Evolutionary conservation across 257 asterid species (phyloP).

Genomic region (Nyctanthes arbortristis): DNA sequence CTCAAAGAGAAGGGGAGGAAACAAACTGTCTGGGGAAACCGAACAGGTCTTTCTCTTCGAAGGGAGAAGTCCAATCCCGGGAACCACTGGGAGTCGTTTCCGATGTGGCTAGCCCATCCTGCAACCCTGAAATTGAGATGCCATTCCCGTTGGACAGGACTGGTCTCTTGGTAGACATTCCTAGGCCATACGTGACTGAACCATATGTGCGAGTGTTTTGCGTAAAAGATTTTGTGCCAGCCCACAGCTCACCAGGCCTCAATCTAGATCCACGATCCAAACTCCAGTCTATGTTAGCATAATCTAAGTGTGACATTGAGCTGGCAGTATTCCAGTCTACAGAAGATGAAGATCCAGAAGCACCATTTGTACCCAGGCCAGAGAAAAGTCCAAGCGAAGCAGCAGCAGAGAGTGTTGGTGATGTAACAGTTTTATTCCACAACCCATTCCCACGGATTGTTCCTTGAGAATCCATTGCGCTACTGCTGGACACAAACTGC

Average conservation of each 20-base stretch:
- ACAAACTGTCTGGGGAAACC: conserved; percentile 69
- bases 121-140: conserved; percentile 29
- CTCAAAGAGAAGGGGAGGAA: conserved; percentile 62
- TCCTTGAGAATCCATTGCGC: conserved; percentile 36
- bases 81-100: conserved; percentile 39
- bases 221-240: conserved; percentile 25
- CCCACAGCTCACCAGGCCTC: background rate
- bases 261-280: conserved; percentile 41
- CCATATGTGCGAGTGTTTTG: conserved; percentile 35
- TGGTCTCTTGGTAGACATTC: conserved; percentile 40
- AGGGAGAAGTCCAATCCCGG: conserved; percentile 75
- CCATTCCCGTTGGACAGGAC: conserved; percentile 37
- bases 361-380: conserved; percentile 42
- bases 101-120: conserved; percentile 34
- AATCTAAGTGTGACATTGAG: conserved; percentile 53
- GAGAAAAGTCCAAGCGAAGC: conserved; percentile 69
- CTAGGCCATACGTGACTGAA: conserved; percentile 41
- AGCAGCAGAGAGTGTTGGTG: conserved; percentile 49
- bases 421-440: conserved; percentile 42
- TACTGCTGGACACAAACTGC: conserved; percentile 41
- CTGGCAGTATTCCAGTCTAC: conserved; percentile 61
- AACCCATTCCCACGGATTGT: conserved; percentile 32
- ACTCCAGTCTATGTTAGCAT: conserved; percentile 71
- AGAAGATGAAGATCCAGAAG: conserved; percentile 44
- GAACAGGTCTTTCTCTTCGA: conserved; percentile 73